phyloP scores from a whole-genome alignment of 164 flowering plant species.

The Magnolia changhungtana region DNA sequence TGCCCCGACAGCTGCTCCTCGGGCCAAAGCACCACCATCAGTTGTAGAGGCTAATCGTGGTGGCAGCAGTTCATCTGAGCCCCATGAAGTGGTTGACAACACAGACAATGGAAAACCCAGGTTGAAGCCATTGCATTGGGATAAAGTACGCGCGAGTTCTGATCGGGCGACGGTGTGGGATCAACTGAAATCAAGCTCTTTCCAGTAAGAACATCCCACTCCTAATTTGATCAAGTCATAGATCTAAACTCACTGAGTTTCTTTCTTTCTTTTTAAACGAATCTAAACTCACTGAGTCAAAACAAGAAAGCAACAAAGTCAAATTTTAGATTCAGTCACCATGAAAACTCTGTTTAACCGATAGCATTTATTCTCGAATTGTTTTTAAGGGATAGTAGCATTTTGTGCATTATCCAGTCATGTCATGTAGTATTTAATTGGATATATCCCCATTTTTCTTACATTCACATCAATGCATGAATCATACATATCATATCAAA shows the following conservation, averaged over 20 bases:
- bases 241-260: not conserved
- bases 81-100: constrained; percentile 37
- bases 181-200: constrained; percentile 89
- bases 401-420: not conserved
- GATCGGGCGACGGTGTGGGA: constrained; percentile 98
- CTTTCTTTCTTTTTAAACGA: not conserved
- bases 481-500: not conserved
- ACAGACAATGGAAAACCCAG: constrained; percentile 53
- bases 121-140: constrained; percentile 97
- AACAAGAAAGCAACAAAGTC: too few relatives aligned
- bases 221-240: not conserved
- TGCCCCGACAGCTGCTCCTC: constrained; percentile 20
- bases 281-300: not conserved
- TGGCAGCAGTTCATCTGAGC: constrained; percentile 28
- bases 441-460: too few relatives aligned
- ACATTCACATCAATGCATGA: not conserved
- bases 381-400: not conserved
- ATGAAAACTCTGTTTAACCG: not conserved
- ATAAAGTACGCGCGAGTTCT: constrained; percentile 91
- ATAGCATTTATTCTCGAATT: not conserved
- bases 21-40: constrained; percentile 13
- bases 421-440: too few relatives aligned
- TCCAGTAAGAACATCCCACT: constrained; percentile 65
- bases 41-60: constrained; percentile 22
- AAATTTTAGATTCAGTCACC: not conserved